Evolutionary conservation across 2,329 filamentous ascomycete genomes (phyloP).

Genomic region (Fusarium algeriense): DNA sequence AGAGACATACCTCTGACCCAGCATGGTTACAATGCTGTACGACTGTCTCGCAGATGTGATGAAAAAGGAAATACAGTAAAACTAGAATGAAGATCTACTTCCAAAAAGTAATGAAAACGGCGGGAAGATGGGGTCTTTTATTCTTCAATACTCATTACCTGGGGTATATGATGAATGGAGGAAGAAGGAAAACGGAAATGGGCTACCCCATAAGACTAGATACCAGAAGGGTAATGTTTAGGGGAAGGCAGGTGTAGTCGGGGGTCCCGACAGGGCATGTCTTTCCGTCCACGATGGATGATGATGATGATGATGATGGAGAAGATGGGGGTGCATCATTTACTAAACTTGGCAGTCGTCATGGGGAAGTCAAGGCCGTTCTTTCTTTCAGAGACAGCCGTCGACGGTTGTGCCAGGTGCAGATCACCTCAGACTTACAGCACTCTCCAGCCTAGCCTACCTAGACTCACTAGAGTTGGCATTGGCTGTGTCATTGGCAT

Average conservation of each 20-base stretch:
- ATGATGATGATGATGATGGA: constrained; percentile 13
- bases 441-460: background rate
- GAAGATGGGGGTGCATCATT: constrained; percentile 21
- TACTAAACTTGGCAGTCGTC: constrained; percentile 48
- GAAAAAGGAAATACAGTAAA: constrained; percentile 10
- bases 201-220: constrained; percentile 16
- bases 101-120: constrained; percentile 1
- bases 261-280: constrained; percentile 21
- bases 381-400: background rate
- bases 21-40: constrained; percentile 33
- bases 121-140: constrained; percentile 39
- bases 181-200: constrained; percentile 6
- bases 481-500: background rate
- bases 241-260: constrained; percentile 10
- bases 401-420: constrained; percentile 4
- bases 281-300: constrained; percentile 4
- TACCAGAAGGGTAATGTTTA: background rate
- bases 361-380: constrained; percentile 34
- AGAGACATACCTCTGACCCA: constrained; percentile 41
- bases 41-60: constrained; percentile 24
- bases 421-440: constrained; percentile 20
- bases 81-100: constrained; percentile 24
- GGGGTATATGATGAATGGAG: constrained; percentile 10
- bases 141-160: constrained; percentile 23
- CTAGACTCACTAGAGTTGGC: constrained; percentile 3